A percentile compares a stretch with the other conserved stretches of the same genome.
Conservation (phyloP, 495 filamentous ascomycete species). For the Lasiosphaeria ovina region DNA sequence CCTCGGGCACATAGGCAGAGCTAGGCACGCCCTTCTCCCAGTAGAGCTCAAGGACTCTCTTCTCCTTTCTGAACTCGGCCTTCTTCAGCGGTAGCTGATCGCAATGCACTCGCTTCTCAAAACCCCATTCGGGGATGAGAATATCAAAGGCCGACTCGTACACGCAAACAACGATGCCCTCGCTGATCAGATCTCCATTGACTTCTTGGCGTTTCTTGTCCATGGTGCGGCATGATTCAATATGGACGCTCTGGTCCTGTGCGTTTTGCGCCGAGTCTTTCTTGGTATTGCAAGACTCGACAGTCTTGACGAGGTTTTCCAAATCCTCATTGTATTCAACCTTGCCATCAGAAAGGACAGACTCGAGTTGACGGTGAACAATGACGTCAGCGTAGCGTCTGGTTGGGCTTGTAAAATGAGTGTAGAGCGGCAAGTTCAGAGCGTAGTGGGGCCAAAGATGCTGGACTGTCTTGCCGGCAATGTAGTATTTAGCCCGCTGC, state of each 20-base stretch:
- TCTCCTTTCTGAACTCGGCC: slow-evolving; percentile 95
- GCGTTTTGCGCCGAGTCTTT: slow-evolving; percentile 97
- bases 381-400: slow-evolving; percentile 93
- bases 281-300: slow-evolving; percentile 96
- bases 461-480: slow-evolving; percentile 68
- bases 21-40: slow-evolving; percentile 99
- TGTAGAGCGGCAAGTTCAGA: slow-evolving; percentile 89
- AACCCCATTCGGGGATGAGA: slow-evolving; percentile 95
- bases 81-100: slow-evolving; percentile 98
- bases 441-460: slow-evolving; percentile 84
- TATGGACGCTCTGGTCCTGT: slow-evolving; percentile 98
- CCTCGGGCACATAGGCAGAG: slow-evolving; percentile 92
- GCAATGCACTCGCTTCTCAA: slow-evolving; percentile 98
- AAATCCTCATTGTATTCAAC: slow-evolving; percentile 87
- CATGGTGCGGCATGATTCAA: slow-evolving; percentile 93
- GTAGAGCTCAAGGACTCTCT: slow-evolving; percentile 89
- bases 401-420: slow-evolving; percentile 94
- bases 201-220: slow-evolving; percentile 80
- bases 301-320: slow-evolving; percentile 85
- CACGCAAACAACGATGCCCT: slow-evolving; percentile 94
- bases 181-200: slow-evolving; percentile 90
- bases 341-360: slow-evolving; percentile 75
- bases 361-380: slow-evolving; percentile 92
- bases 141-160: slow-evolving; percentile 99
- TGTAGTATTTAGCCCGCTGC: slow-evolving; percentile 93